These are phyloP conservation scores for Fusarium protoensiforme DNA, from an alignment of 2,329 filamentous ascomycete genomes.

Conservation along the genomic window DNA sequence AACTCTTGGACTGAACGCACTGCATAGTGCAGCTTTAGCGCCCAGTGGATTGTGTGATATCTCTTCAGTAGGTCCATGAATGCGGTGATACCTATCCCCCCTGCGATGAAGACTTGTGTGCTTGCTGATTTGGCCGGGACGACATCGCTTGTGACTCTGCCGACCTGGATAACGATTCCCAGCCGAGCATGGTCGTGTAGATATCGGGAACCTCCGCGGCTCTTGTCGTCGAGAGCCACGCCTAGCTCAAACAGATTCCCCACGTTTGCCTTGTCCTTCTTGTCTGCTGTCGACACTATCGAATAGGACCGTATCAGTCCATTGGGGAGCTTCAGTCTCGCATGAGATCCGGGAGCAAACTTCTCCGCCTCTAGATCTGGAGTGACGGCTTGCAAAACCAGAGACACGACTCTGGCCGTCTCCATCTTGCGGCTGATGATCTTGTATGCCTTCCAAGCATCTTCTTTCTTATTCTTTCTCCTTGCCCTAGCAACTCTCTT, in stretches of 20 bases:
- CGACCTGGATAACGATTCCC: slow-evolving; percentile 63
- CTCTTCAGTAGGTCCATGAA: slow-evolving; percentile 63
- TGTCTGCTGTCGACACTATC: slow-evolving; percentile 53
- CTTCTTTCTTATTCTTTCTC: slow-evolving; percentile 36
- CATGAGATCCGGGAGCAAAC: slow-evolving; percentile 61
- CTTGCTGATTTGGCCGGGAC: slow-evolving; percentile 52
- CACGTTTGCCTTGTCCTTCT: slow-evolving; percentile 3
- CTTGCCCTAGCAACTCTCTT: slow-evolving; percentile 61
- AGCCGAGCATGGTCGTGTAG: slow-evolving; percentile 61
- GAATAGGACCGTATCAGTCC: slow-evolving; percentile 70
- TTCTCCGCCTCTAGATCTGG: slow-evolving; percentile 50
- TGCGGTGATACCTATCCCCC: slow-evolving; percentile 74
- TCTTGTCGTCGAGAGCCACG: slow-evolving; percentile 64
- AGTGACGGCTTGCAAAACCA: slow-evolving; percentile 61
- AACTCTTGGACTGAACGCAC: slow-evolving; percentile 63
- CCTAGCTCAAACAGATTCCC: slow-evolving; percentile 67
- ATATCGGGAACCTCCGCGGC: slow-evolving; percentile 70
- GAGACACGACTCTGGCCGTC: slow-evolving; percentile 61
- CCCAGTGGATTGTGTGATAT: slow-evolving; percentile 53
- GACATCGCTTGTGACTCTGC: slow-evolving; percentile 62
- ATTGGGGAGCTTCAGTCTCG: slow-evolving; percentile 65
- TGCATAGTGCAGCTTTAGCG: slow-evolving; percentile 68
- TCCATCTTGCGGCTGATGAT: slow-evolving; percentile 62
- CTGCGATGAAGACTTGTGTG: slow-evolving; percentile 71
- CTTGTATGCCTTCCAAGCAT: slow-evolving; percentile 57